Evolutionary conservation across 208 protist genomes (phyloP), one percentile per base, ranked within the genome.

Genomic region (Crithidia sp.): DNA sequence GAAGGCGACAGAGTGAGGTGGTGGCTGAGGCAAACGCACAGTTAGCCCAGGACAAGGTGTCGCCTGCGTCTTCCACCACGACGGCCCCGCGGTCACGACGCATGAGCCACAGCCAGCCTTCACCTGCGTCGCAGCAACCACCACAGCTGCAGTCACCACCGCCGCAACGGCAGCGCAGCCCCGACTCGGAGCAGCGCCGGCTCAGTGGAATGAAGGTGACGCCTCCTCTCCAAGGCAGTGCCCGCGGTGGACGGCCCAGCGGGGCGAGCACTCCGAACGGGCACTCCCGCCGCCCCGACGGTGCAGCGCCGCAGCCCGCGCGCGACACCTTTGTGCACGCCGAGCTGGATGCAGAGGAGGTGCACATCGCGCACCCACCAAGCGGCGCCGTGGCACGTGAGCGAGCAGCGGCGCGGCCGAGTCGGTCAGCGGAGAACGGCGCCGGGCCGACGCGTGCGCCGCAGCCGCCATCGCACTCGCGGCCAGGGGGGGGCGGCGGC

Each of bases 21-120:
- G 60, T n/a, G 3, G 62, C 62, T 8, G 50, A 57, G 62, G 62
- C 62, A 0, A 67, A 67, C 14, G 62, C 62, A 37, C 62, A 67
- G 62, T 37, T 67, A 36, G 49, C 50, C 8, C 45, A 57, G 37
- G 62, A 67, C 12, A 57, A 57, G 37, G 37, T 17, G 10, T 40
- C 12, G 12, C 28, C 37, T 19, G 2, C 62, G 0, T 4, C 62
- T 0, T 54, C 60, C 44, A 17, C 45, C 9, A 13, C 41, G 16
- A 19, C 45, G 14, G 14, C 39, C 13, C 58, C 41, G 12, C 37
- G 52, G 4, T 39, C 43, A 39, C 64, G 64, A 36, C 64, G 52
- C 0, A 9, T n/a, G 14, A 68, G 50, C 10, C 62, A 66, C 17
- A 8, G 53, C 13, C 57, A 45, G 4, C 57, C 39, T 4, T 62